Conservation (phyloP, 805 yeast species). For the Wickerhamiella occidentalis region DNA sequence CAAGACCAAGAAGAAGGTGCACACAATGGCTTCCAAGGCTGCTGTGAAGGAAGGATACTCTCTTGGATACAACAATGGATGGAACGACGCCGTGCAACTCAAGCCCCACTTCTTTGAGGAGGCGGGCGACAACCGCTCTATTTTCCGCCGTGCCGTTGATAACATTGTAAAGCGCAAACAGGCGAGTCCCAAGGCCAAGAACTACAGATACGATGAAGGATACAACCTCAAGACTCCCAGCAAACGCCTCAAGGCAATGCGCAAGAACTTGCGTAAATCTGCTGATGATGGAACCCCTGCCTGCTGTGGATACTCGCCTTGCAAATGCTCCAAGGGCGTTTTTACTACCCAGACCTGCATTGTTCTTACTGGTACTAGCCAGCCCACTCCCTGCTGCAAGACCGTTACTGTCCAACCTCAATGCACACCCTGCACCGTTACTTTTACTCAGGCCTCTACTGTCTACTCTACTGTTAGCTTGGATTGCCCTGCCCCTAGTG, state of each 20-base stretch:
- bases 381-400: constrained; percentile 1
- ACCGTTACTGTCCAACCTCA: constrained; percentile 8
- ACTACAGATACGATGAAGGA: background rate
- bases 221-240: background rate
- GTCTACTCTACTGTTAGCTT: constrained; percentile 6
- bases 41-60: constrained; percentile 14
- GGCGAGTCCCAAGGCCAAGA: background rate
- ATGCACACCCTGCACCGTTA: constrained; percentile 6
- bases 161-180: background rate
- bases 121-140: background rate
- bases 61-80: constrained; percentile 14
- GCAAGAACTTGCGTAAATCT: background rate
- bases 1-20: constrained; percentile 5
- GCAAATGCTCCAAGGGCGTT: background rate
- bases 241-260: background rate
- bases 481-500: constrained; percentile 3
- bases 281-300: background rate
- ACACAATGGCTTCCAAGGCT: constrained; percentile 9
- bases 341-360: constrained; percentile 4
- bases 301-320: constrained; percentile 3
- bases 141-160: constrained; percentile 6
- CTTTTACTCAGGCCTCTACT: background rate
- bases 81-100: constrained; percentile 15
- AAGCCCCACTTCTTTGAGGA: background rate
- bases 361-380: constrained; percentile 2